A percentile compares a stretch with the other conserved stretches of the same genome.
Evolutionary conservation across 2,329 filamentous ascomycete species (phyloP).

Genomic region (Curvularia sp.): DNA sequence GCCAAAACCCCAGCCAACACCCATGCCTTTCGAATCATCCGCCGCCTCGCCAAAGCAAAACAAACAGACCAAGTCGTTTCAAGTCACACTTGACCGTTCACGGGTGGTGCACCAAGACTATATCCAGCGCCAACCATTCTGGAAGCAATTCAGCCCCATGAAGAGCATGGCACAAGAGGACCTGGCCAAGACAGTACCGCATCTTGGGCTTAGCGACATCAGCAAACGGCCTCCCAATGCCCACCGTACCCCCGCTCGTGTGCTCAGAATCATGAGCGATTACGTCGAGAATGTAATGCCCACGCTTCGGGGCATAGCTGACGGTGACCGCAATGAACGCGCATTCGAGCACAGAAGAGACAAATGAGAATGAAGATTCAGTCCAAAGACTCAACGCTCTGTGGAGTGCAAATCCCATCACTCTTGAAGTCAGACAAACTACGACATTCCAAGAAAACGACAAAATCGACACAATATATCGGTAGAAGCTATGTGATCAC

Average conservation of each 20-base stretch:
- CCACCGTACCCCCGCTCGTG: slow-evolving; percentile 42
- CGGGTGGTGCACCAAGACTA: slow-evolving; percentile 52
- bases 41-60: slow-evolving; percentile 9
- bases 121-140: slow-evolving; percentile 48
- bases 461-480: not conserved
- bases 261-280: slow-evolving; percentile 35
- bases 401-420: not conserved
- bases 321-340: slow-evolving; percentile 25
- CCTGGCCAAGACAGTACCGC: slow-evolving; percentile 50
- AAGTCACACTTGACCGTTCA: slow-evolving; percentile 51
- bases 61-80: slow-evolving; percentile 48
- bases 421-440: not conserved
- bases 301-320: slow-evolving; percentile 42
- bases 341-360: slow-evolving; percentile 6
- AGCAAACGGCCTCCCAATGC: slow-evolving; percentile 43
- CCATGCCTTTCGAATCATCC: slow-evolving; percentile 36
- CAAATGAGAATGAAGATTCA: slow-evolving; percentile 16
- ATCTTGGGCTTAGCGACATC: slow-evolving; percentile 52
- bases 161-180: slow-evolving; percentile 48
- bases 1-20: slow-evolving; percentile 11
- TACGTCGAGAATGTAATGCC: slow-evolving; percentile 38
- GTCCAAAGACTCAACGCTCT: not conserved
- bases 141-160: slow-evolving; percentile 43
- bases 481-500: not conserved
- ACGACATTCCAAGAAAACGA: not conserved